These are phyloP conservation scores for Saccharomyces hybrid DNA, from an alignment of 1,139 yeast species.

Conservation along the genomic window DNA sequence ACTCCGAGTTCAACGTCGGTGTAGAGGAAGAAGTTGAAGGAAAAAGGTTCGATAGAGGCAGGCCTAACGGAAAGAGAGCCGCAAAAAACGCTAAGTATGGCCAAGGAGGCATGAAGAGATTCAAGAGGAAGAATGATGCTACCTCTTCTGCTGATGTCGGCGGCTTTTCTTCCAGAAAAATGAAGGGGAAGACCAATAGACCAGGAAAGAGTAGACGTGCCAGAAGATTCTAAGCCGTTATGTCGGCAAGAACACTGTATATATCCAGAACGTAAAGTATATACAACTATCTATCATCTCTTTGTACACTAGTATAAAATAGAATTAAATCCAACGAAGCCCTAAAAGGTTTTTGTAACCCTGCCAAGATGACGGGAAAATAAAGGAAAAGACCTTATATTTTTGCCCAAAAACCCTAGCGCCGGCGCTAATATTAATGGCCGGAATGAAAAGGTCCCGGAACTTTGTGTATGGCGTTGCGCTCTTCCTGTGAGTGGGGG, in stretches of 20 bases:
- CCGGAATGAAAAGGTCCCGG: background rate
- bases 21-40: constrained; percentile 60
- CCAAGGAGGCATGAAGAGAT: constrained; percentile 71
- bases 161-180: constrained; percentile 51
- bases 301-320: background rate
- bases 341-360: background rate
- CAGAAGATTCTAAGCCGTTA: constrained; percentile 16
- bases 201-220: constrained; percentile 70
- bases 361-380: background rate
- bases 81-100: constrained; percentile 68
- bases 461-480: constrained; percentile 1
- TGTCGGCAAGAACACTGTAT: constrained; percentile 30
- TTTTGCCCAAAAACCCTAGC: background rate
- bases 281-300: background rate
- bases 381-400: background rate
- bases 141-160: constrained; percentile 63
- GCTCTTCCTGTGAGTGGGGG: background rate
- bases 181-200: constrained; percentile 47
- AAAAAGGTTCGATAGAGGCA: constrained; percentile 31
- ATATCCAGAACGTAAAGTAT: constrained; percentile 64
- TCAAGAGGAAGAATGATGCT: constrained; percentile 65
- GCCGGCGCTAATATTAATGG: background rate
- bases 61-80: constrained; percentile 53
- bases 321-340: background rate
- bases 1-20: constrained; percentile 54